These are phyloP conservation scores for Graphilbum sp. DNA, from an alignment of 2,329 filamentous ascomycete genomes.

Conservation along the genomic window DNA sequence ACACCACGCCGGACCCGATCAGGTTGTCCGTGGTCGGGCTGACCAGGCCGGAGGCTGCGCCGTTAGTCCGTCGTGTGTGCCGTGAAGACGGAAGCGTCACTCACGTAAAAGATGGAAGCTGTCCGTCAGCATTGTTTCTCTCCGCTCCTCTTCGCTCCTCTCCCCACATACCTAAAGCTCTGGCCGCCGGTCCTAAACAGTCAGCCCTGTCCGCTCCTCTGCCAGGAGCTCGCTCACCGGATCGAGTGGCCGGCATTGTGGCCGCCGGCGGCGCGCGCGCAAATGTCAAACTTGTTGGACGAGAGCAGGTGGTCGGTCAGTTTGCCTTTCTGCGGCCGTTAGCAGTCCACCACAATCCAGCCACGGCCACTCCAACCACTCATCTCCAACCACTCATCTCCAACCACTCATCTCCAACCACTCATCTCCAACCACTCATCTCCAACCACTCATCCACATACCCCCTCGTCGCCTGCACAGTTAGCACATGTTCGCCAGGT, in stretches of 20 bases:
- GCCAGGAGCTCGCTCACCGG: conserved; percentile 6
- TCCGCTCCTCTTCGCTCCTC: neutral
- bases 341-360: neutral
- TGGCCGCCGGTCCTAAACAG: conserved; percentile 6
- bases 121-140: neutral
- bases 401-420: too few relatives aligned
- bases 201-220: neutral
- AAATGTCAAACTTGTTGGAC: conserved; percentile 19
- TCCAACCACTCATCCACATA: conserved; percentile 1
- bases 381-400: too few relatives aligned
- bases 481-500: too few relatives aligned
- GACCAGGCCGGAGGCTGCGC: conserved; percentile 45
- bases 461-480: conserved; percentile 8
- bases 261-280: conserved; percentile 41
- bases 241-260: conserved; percentile 42
- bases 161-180: conserved; percentile 9
- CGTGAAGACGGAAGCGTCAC: neutral
- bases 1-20: conserved; percentile 53
- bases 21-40: conserved; percentile 57
- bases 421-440: too few relatives aligned
- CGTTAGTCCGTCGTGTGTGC: neutral
- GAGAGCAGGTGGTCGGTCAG: conserved; percentile 10
- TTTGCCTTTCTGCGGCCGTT: conserved; percentile 8
- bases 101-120: conserved; percentile 18
- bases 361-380: neutral